A percentile compares a stretch with the other conserved stretches of the same genome.
phyloP scores from a whole-genome alignment of 345 rosid genomes.

The Linum usitatissimum region DNA sequence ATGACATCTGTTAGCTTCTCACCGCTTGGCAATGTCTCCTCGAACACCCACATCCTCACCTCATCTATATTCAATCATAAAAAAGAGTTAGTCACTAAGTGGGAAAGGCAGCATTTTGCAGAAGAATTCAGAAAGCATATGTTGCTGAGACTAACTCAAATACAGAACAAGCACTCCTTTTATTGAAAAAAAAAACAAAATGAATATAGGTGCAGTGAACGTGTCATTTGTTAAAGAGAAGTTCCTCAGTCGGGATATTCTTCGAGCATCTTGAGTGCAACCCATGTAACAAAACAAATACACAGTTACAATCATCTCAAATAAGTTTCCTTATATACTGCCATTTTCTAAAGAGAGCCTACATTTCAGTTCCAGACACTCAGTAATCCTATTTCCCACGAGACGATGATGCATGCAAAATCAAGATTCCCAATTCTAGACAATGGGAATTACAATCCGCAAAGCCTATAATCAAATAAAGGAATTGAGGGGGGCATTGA shows the following conservation, averaged over 20 bases:
- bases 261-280: neutral
- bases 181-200: no score
- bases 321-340: no score
- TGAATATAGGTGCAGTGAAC: no score
- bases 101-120: neutral
- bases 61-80: slow-evolving; percentile 50
- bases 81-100: neutral
- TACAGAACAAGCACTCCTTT: neutral
- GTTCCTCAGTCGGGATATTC: neutral
- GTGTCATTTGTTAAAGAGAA: neutral
- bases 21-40: slow-evolving; percentile 78
- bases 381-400: neutral
- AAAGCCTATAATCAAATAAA: neutral
- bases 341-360: neutral
- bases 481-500: neutral
- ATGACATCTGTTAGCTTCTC: slow-evolving; percentile 84
- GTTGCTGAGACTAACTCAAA: neutral
- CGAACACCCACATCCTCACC: slow-evolving; percentile 97
- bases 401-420: neutral
- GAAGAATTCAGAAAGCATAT: no score
- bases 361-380: neutral
- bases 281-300: neutral
- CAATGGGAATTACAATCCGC: neutral
- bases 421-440: neutral
- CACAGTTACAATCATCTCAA: no score